These are phyloP conservation scores for Parastagonospora avenae DNA, from an alignment of 2,329 filamentous ascomycete genomes.

Conservation along the genomic window DNA sequence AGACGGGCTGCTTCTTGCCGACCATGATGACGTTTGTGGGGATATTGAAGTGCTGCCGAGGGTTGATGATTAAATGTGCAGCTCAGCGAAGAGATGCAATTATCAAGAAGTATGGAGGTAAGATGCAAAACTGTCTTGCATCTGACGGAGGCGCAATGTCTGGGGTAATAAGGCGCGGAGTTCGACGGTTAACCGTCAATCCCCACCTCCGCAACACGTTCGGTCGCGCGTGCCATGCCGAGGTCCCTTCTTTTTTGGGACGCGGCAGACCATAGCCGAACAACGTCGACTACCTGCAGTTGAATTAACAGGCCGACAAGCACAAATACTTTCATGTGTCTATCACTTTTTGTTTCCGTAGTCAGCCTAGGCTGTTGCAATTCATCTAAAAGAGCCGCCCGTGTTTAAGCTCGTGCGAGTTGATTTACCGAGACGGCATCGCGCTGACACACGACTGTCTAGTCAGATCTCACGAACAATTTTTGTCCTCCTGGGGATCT, in stretches of 20 bases:
- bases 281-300: not conserved
- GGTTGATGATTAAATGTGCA: not conserved
- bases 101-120: not conserved
- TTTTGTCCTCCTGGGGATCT: no score
- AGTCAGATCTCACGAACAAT: not conserved
- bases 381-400: not conserved
- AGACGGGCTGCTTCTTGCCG: conserved; percentile 64
- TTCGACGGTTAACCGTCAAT: conserved; percentile 12
- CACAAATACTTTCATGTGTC: not conserved
- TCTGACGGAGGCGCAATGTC: conserved; percentile 3
- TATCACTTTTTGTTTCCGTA: not conserved
- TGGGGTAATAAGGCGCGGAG: conserved; percentile 18
- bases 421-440: not conserved
- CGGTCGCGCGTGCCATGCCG: conserved; percentile 27
- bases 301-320: not conserved
- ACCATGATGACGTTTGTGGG: conserved; percentile 51
- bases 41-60: not conserved
- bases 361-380: not conserved
- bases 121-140: not conserved
- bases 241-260: conserved; percentile 25
- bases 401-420: not conserved
- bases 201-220: conserved; percentile 21
- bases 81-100: conserved; percentile 6
- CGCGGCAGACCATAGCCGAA: conserved; percentile 28
- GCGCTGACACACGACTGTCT: conserved; percentile 5